A percentile compares a stretch with the other conserved stretches of the same genome.
Evolutionary conservation across 805 yeast genomes (phyloP).

Genomic region (Ogataea trehaloabstinens): DNA sequence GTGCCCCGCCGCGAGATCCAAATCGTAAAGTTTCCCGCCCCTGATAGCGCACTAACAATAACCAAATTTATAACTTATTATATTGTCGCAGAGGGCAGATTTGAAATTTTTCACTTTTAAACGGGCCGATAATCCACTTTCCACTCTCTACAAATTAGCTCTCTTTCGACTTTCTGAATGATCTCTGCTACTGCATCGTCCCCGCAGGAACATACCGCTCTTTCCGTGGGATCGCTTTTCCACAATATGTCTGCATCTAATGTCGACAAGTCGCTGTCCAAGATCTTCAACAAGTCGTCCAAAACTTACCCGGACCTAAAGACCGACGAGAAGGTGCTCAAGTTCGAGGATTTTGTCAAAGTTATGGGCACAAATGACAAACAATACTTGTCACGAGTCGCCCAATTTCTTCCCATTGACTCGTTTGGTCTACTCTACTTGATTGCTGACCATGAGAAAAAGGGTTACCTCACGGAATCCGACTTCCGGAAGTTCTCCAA

Average conservation of each 20-base stretch:
- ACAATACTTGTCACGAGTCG: slow-evolving; percentile 22
- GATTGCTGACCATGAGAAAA: slow-evolving; percentile 69
- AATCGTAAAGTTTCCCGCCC: too few relatives aligned
- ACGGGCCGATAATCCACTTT: background rate
- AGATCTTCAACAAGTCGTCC: slow-evolving; percentile 44
- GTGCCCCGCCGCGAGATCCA: too few relatives aligned
- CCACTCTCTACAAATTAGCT: too few relatives aligned
- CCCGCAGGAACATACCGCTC: background rate
- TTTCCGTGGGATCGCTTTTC: background rate
- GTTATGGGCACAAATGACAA: slow-evolving; percentile 48
- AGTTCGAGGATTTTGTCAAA: slow-evolving; percentile 39
- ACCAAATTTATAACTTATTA: too few relatives aligned
- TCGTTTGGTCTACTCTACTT: slow-evolving; percentile 72
- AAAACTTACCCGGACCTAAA: slow-evolving; percentile 30
- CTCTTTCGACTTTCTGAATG: too few relatives aligned
- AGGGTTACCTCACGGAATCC: slow-evolving; percentile 50
- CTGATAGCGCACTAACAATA: too few relatives aligned
- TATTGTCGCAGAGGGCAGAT: too few relatives aligned
- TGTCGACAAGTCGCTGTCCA: slow-evolving; percentile 23
- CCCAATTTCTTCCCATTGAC: slow-evolving; percentile 44
- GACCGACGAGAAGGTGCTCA: slow-evolving; percentile 31
- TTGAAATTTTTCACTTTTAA: background rate
- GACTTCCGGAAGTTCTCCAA: slow-evolving; percentile 78
- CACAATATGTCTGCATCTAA: slow-evolving; percentile 12
- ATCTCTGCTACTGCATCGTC: background rate